A percentile compares a stretch with the other conserved stretches of the same genome.
Evolutionary conservation across 148 eudicot species (phyloP).

Genomic region (Suaeda aralocaspica): DNA sequence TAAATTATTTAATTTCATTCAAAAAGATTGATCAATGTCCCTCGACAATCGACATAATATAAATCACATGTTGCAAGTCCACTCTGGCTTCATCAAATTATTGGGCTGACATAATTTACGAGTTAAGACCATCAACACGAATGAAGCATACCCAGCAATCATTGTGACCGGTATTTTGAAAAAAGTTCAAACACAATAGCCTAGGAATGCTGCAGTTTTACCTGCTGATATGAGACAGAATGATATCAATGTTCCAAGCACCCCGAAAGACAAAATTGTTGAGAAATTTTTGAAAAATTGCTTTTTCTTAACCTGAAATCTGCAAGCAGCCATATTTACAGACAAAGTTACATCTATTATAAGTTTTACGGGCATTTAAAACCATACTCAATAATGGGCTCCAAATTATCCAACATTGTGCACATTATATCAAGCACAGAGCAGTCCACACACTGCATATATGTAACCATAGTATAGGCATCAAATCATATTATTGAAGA

Average conservation of each 20-base stretch:
- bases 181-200: neutral
- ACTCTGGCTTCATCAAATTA: neutral
- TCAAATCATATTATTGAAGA: neutral
- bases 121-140: neutral
- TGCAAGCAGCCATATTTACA: conserved; percentile 26
- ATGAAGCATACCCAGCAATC: neutral
- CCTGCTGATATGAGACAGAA: conserved; percentile 78
- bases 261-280: conserved; percentile 74
- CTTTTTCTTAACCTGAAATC: conserved; percentile 98
- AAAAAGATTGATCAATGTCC: neutral
- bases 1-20: neutral
- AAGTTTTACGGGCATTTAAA: neutral
- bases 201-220: conserved; percentile 25
- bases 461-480: neutral
- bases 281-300: conserved; percentile 87
- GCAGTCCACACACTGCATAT: neutral
- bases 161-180: neutral
- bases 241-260: conserved; percentile 81
- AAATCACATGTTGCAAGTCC: neutral
- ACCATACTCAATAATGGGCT: neutral
- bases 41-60: neutral
- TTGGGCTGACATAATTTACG: neutral
- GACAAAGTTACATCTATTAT: neutral
- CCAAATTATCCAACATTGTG: neutral
- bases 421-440: neutral